Conservation (phyloP, 225 moss, liverwort and hornwort species). For the Polytrichum commune region DNA sequence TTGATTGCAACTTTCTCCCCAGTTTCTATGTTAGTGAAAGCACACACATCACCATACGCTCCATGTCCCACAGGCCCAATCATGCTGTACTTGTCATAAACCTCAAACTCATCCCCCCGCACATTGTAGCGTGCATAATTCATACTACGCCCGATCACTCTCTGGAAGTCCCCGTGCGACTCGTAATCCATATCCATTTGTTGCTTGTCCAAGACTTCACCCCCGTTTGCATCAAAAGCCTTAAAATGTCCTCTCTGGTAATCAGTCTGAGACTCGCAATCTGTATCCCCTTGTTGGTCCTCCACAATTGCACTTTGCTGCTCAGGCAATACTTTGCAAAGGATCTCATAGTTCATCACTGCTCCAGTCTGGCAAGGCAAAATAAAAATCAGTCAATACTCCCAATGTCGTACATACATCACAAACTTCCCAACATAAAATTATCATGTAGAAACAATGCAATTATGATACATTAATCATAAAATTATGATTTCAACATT, state of each 20-base stretch:
- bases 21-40: slow-evolving; percentile 54
- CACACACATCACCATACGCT: slow-evolving; percentile 63
- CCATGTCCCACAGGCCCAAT: slow-evolving; percentile 54
- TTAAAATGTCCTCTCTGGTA: slow-evolving; percentile 30
- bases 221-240: slow-evolving; percentile 32
- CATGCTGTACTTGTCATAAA: slow-evolving; percentile 59
- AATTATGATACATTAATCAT: too few species aligned
- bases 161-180: slow-evolving; percentile 25
- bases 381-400: neutral
- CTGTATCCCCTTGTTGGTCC: slow-evolving; percentile 43
- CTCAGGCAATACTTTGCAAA: slow-evolving; percentile 74
- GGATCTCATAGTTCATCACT: slow-evolving; percentile 77
- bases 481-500: too few species aligned
- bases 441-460: too few species aligned
- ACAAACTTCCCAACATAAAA: too few species aligned
- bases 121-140: slow-evolving; percentile 51
- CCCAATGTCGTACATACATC: too few species aligned
- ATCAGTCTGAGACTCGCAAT: slow-evolving; percentile 40
- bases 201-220: slow-evolving; percentile 20
- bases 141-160: slow-evolving; percentile 16
- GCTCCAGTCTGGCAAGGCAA: slow-evolving; percentile 52
- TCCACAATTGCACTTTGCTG: slow-evolving; percentile 55
- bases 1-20: slow-evolving; percentile 65
- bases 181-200: slow-evolving; percentile 42
- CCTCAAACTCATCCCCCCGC: slow-evolving; percentile 51